Evolutionary conservation across 2,329 filamentous ascomycete genomes (phyloP).

Genomic region (Colletotrichum eleusines): DNA sequence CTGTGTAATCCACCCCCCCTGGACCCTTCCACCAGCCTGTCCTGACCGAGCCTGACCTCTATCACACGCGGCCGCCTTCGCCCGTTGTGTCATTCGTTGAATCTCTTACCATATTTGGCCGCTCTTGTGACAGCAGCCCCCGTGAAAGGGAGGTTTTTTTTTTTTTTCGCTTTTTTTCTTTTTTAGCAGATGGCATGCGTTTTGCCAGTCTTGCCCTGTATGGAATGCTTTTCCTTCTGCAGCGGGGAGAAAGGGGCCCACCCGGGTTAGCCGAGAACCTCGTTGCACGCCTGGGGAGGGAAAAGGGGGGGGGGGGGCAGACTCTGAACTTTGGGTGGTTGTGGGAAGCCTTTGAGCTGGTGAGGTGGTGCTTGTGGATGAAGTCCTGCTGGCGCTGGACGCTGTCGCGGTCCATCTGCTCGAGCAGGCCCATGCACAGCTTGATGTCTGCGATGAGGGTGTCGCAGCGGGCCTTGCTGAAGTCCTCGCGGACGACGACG

Average conservation of each 20-base stretch:
- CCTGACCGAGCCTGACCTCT: background rate
- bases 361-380: conserved; percentile 67
- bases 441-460: conserved; percentile 82
- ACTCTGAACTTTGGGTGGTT: conserved; percentile 64
- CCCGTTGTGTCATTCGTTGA: conserved; percentile 32
- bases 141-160: no score
- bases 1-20: background rate
- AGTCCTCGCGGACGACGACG: conserved; percentile 93
- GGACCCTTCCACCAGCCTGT: background rate
- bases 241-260: background rate
- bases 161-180: no score
- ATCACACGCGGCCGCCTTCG: conserved; percentile 4
- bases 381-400: conserved; percentile 78
- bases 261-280: background rate
- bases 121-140: conserved; percentile 19
- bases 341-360: conserved; percentile 65
- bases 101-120: conserved; percentile 16
- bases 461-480: conserved; percentile 85
- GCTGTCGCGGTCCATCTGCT: conserved; percentile 78
- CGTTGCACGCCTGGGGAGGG: background rate
- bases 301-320: background rate
- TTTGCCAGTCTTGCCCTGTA: conserved; percentile 92
- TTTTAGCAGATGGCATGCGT: conserved; percentile 86
- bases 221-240: conserved; percentile 82
- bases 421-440: conserved; percentile 77